Percentiles rank a stretch among this genome's conserved stretches.
phyloP scores from a whole-genome alignment of 208 protist genomes.

The Trypanosoma cruzi region DNA sequence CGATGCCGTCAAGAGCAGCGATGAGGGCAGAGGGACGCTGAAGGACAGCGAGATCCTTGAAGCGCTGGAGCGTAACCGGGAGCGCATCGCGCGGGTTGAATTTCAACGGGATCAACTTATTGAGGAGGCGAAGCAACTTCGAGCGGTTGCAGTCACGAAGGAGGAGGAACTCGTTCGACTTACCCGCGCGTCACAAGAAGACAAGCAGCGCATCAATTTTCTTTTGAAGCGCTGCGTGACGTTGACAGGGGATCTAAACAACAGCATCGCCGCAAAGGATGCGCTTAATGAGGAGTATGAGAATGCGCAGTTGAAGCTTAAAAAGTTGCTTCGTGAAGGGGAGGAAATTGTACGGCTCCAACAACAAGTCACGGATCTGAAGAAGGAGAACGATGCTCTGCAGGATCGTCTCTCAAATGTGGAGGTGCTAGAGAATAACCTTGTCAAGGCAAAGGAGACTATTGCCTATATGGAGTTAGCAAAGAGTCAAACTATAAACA shows the following conservation, averaged over 20 bases:
- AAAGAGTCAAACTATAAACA: constrained; percentile 74
- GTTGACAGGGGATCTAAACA: constrained; percentile 51
- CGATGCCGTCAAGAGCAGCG: not conserved
- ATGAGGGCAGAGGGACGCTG: constrained; percentile 18
- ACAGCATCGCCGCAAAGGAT: constrained; percentile 38
- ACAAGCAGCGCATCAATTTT: constrained; percentile 82
- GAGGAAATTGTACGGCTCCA: constrained; percentile 50
- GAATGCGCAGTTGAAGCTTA: constrained; percentile 48
- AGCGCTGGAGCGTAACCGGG: constrained; percentile 54
- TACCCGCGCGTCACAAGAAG: constrained; percentile 51
- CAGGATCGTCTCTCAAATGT: constrained; percentile 59
- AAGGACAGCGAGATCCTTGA: constrained; percentile 55
- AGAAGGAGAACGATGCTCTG: constrained; percentile 52
- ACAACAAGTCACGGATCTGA: constrained; percentile 43
- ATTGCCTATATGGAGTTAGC: constrained; percentile 89
- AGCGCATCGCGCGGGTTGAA: constrained; percentile 59
- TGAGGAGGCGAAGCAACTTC: constrained; percentile 34
- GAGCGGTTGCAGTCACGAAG: constrained; percentile 41
- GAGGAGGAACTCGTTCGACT: constrained; percentile 48
- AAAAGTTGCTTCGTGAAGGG: constrained; percentile 47
- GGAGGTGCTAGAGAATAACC: constrained; percentile 65
- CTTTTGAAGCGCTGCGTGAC: constrained; percentile 75
- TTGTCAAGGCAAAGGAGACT: constrained; percentile 89
- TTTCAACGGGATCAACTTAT: constrained; percentile 59
- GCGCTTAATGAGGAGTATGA: constrained; percentile 48